Evolutionary conservation across 2,329 filamentous ascomycete species (phyloP).

Genomic region (Aspergillus texensis): DNA sequence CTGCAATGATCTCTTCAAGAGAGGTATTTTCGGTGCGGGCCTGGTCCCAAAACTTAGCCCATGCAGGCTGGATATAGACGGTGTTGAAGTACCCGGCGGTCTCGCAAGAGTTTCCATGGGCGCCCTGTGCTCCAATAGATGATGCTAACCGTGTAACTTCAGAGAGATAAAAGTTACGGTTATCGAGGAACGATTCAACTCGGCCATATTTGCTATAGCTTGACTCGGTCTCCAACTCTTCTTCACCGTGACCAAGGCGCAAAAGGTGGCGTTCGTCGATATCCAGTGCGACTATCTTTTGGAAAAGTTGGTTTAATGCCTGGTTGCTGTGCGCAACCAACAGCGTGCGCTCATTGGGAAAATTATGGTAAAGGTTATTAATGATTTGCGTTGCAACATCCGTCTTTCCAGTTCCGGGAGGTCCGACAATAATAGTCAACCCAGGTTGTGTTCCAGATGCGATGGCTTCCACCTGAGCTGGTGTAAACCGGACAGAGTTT

Average conservation of each 20-base stretch:
- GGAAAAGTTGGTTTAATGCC: slow-evolving; percentile 94
- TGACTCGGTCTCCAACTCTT: slow-evolving; percentile 81
- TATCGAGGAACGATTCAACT: slow-evolving; percentile 93
- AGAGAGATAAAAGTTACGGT: slow-evolving; percentile 73
- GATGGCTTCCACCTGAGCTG: slow-evolving; percentile 88
- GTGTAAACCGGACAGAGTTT: slow-evolving; percentile 85
- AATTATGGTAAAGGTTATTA: slow-evolving; percentile 98
- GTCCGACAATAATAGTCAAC: slow-evolving; percentile 89
- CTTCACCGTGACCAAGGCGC: slow-evolving; percentile 90
- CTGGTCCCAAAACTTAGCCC: slow-evolving; percentile 78
- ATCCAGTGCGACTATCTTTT: slow-evolving; percentile 94
- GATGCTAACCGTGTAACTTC: slow-evolving; percentile 86
- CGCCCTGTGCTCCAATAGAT: slow-evolving; percentile 83
- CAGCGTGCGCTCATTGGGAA: slow-evolving; percentile 86
- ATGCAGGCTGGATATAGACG: slow-evolving; percentile 85
- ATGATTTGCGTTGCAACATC: slow-evolving; percentile 98
- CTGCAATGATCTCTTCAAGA: slow-evolving; percentile 64
- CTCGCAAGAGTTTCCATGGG: slow-evolving; percentile 95
- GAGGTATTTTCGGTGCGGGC: slow-evolving; percentile 60
- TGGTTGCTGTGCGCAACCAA: slow-evolving; percentile 97
- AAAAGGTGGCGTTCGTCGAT: slow-evolving; percentile 94
- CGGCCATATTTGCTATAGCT: slow-evolving; percentile 94
- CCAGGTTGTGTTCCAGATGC: slow-evolving; percentile 92
- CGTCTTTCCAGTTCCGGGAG: slow-evolving; percentile 97
- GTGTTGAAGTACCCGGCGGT: slow-evolving; percentile 96